Base-by-base conservation (phyloP, 2,329 filamentous ascomycete species). In the Fusarium oligoseptatum region DNA sequence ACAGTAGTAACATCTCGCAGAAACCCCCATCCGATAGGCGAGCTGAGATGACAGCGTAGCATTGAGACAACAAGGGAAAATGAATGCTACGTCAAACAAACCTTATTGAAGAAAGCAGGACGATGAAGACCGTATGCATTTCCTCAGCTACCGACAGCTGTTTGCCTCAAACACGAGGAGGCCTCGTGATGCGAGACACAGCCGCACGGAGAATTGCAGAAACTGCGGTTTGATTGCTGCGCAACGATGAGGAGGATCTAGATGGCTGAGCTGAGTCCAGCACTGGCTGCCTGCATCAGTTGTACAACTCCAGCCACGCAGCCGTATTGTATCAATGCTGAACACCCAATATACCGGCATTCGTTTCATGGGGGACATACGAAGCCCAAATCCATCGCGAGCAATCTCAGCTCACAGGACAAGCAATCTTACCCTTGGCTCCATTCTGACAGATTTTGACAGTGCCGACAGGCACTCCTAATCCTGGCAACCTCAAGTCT, bases 211-310 rank as follows among this genome's bases (percentile, higher is more conserved):
- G 48, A 58, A 64, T 58, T 64, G 29, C 32, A 45, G 27, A 15
- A 7, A n/a, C 17, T 58, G 17, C 20, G n/a, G 71, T 70, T 66
- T 70, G 48, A 75, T 71, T 65, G 17, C 43, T 67, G 48, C 60
- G 39, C 43, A 45, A 63, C 64, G 15, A 32, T 52, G 41, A 60
- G 24, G 22, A 64, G 22, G 27, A 55, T n/a, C 52, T 14, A 14
- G 41, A 24, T 48, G 41, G 43, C 27, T 37, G 45, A 43, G 32
- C 36, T 52, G 43, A 60, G 41, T 24, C 24, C 43, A 52, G 5
- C 32, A n/a, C n/a, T 58, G 64, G 67, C 58, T 60, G 36, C 5
- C 27, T 66, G 50, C 67, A 70, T 67, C 39, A 43, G 48, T 29
- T 58, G 50, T 43, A 48, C 48, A 50, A 70, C 58, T 55, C 36